Base-by-base conservation (phyloP, 73 alveolate genomes). In the Symbiodinium pilosum region DNA sequence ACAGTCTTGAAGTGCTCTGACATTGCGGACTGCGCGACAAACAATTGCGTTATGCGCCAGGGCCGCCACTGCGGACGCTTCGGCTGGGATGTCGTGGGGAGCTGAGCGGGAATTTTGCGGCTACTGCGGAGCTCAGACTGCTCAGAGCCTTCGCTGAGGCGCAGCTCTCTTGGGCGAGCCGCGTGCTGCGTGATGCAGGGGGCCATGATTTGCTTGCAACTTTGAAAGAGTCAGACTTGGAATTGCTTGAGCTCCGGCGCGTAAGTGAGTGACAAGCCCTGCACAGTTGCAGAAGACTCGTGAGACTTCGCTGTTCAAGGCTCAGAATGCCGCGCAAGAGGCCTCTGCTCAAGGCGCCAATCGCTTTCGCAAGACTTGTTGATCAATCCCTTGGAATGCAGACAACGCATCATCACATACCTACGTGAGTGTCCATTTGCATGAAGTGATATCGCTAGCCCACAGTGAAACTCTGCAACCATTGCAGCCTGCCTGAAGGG, bases 101-200 rank as follows among this genome's bases (percentile, higher is more conserved):
- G 38, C 95, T 89, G 30, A 89, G 71, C 87, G 6, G 59, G 59
- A 47, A 47, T 14, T 14, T 47, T 47, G 59, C 14, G 59, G 14
- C n/a, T 47, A 6, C 14, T 47, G 59, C 14, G 14, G 59, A 47
- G 14, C 6, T 6, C 21, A 47, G 38, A 64, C 77, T 2, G 77
- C 41, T 32, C 26, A 32, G n/a, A n/a, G n/a, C n/a, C 51, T 30
- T 42, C 8, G 11, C 38, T 43, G 81, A 91, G 97, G 97, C 97
- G 30, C 97, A 91, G 40, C 89, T 91, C 32, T 41, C 97, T 39
- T 91, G 97, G 97, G 97, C 97, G 28, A 83, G 97, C 51, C 87
- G 97, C 24, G 97, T 91, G 89, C 97, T 91, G 40, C 38, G 30
- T 5, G 95, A 89, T 59, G 95, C 64, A n/a, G 47, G 42, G 43